These are phyloP conservation scores for Lipomyces anomalus DNA, from an alignment of 805 yeast species.

Conservation along the genomic window DNA sequence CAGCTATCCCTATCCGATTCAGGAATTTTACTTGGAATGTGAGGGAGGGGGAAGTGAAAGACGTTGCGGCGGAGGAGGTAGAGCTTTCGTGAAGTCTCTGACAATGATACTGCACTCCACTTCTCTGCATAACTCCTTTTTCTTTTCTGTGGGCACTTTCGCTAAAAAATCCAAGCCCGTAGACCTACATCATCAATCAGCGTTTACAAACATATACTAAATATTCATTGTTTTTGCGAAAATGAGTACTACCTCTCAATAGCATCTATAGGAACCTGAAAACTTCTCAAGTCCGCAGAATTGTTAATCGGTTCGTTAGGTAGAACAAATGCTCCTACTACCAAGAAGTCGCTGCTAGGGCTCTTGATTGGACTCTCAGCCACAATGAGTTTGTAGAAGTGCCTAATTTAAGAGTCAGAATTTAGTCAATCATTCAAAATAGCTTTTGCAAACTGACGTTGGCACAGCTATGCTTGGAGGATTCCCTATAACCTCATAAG, in stretches of 20 bases:
- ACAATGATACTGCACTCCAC: slow-evolving; percentile 74
- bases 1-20: too few relatives aligned
- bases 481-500: slow-evolving; percentile 89
- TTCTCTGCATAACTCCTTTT: slow-evolving; percentile 69
- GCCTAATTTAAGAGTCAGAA: too few relatives aligned
- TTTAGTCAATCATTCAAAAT: not conserved
- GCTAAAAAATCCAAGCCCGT: slow-evolving; percentile 78
- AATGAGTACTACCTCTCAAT: slow-evolving; percentile 73
- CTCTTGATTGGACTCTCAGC: slow-evolving; percentile 57
- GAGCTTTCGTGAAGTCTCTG: slow-evolving; percentile 52
- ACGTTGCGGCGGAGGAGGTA: slow-evolving; percentile 13
- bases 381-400: slow-evolving; percentile 83
- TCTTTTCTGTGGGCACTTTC: slow-evolving; percentile 52
- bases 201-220: not conserved
- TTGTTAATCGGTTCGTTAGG: slow-evolving; percentile 83
- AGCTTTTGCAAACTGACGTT: too few relatives aligned
- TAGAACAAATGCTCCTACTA: slow-evolving; percentile 88
- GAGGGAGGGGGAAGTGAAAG: too few relatives aligned
- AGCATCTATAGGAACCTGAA: slow-evolving; percentile 86
- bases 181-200: too few relatives aligned
- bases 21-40: too few relatives aligned
- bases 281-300: slow-evolving; percentile 58
- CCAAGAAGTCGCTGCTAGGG: slow-evolving; percentile 36
- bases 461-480: slow-evolving; percentile 98
- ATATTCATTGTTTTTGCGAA: too few relatives aligned